Base-by-base conservation (phyloP, 768 basidiomycete genomes). In the Amanita rimosa region DNA sequence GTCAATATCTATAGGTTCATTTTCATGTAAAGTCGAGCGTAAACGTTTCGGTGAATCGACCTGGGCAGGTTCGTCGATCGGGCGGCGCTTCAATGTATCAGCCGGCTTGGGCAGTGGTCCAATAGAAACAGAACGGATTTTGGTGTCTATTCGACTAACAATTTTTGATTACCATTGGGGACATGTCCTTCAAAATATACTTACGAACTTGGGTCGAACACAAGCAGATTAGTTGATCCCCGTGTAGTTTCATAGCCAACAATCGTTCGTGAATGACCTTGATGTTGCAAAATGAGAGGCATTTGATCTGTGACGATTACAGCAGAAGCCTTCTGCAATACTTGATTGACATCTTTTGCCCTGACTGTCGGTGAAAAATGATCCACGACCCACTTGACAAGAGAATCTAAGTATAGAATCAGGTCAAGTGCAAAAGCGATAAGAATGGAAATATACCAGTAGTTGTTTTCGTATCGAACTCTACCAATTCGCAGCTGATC, bases 201-300 rank as follows among this genome's bases (percentile, higher is more conserved):
- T 56, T 52, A 85, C 87, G 59, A 70, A 13, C 78, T 77, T 14
- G 92, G 88, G 67, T 96, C 89, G 53, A 92, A 89, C 6, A 75
- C 67, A 11, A 95, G 68, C 7, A 96, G 70, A 53, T 77, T 82
- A 34, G 76, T 68, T 10, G 67, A 62, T 6, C 79, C 82, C 13
- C 68, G 67, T 55, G 68, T 70, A 34, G 81, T 63, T 62, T 94
- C 89, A 55, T 85, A 93, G 1, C 92, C 92, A 2, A 96, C 73
- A 10, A 96, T 79, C 3, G 84, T 83, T 21, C 85, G 66, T n/a
- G 92, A 96, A 65, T 96, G 92, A 0, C 90, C 89, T 6, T 72
- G 61, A 57, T 88, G 81, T 67, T 95, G 83, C 44, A 95, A 67
- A 37, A 95, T 82, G 26, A 96, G 58, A 7, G 92, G 92, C 76